Evolutionary conservation across 2,329 filamentous ascomycete genomes (phyloP).

Genomic region (Gremmenia infestans): DNA sequence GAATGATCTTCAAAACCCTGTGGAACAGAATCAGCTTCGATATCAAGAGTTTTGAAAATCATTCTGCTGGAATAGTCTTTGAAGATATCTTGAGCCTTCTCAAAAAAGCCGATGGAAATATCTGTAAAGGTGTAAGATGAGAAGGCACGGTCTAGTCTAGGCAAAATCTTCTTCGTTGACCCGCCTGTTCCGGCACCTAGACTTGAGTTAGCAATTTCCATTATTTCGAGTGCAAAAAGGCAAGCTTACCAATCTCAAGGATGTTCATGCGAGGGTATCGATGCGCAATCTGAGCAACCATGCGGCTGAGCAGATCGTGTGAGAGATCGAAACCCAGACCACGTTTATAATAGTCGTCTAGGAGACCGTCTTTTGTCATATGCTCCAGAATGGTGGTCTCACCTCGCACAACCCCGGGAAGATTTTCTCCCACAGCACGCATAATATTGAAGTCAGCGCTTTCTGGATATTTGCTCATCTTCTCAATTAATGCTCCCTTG

Average conservation of each 20-base stretch:
- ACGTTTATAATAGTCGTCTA: slow-evolving; percentile 33
- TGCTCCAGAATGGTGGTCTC: slow-evolving; percentile 1
- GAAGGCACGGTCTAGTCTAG: slow-evolving; percentile 28
- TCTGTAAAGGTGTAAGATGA: slow-evolving; percentile 43
- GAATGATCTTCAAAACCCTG: slow-evolving; percentile 16
- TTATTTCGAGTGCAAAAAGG: neutral
- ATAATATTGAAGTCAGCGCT: neutral
- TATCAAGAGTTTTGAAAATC: slow-evolving; percentile 30
- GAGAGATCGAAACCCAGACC: slow-evolving; percentile 75
- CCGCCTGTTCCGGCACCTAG: slow-evolving; percentile 36
- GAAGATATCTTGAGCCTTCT: slow-evolving; percentile 29
- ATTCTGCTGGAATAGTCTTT: slow-evolving; percentile 18
- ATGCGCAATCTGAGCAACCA: slow-evolving; percentile 48
- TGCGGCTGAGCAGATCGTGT: slow-evolving; percentile 74
- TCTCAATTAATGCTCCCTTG: neutral
- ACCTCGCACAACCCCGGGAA: slow-evolving; percentile 2
- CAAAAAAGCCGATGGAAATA: slow-evolving; percentile 39
- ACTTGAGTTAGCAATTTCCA: slow-evolving; percentile 31
- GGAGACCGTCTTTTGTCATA: slow-evolving; percentile 3
- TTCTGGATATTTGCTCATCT: neutral
- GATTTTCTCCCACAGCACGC: slow-evolving; percentile 2
- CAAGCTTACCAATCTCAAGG: slow-evolving; percentile 33
- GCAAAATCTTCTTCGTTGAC: slow-evolving; percentile 35
- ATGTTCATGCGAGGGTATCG: slow-evolving; percentile 33
- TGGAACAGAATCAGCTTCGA: slow-evolving; percentile 3